phyloP scores from a whole-genome alignment of 2,329 filamentous ascomycete genomes.

The Tetracladium maxilliforme region DNA sequence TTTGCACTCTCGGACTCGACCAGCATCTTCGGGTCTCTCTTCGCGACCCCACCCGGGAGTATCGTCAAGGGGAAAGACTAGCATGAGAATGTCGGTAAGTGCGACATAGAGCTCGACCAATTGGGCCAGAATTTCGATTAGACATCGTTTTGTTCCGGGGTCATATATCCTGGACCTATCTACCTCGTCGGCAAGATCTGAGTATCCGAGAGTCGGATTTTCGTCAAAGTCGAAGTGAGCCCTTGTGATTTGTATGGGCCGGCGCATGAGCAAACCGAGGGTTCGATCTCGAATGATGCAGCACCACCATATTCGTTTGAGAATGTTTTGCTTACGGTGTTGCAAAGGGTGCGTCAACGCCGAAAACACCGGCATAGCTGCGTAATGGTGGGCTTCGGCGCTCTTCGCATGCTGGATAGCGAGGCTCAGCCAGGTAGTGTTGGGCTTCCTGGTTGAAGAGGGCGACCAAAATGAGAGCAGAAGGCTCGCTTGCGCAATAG shows the following conservation, averaged over 20 bases:
- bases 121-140: conserved; percentile 28
- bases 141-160: conserved; percentile 23
- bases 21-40: conserved; percentile 14
- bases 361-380: conserved; percentile 16
- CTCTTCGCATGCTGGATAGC: conserved; percentile 33
- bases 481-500: conserved; percentile 24
- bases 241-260: conserved; percentile 31
- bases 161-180: conserved; percentile 27
- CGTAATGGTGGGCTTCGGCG: conserved; percentile 26
- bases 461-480: conserved; percentile 27
- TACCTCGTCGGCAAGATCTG: conserved; percentile 30
- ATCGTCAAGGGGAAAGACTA: conserved; percentile 28
- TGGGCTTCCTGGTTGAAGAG: conserved; percentile 10
- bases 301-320: conserved; percentile 39
- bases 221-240: conserved; percentile 27
- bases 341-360: conserved; percentile 14
- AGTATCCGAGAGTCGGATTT: conserved; percentile 19
- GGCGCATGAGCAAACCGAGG: conserved; percentile 30
- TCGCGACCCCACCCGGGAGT: conserved; percentile 22
- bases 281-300: conserved; percentile 36
- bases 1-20: conserved; percentile 20
- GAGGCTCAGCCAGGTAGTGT: conserved; percentile 31
- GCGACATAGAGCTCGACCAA: conserved; percentile 28
- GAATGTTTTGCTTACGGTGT: conserved; percentile 20
- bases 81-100: conserved; percentile 28